phyloP scores from a whole-genome alignment of 2,329 filamentous ascomycete species.

The Ophiostoma montium region DNA sequence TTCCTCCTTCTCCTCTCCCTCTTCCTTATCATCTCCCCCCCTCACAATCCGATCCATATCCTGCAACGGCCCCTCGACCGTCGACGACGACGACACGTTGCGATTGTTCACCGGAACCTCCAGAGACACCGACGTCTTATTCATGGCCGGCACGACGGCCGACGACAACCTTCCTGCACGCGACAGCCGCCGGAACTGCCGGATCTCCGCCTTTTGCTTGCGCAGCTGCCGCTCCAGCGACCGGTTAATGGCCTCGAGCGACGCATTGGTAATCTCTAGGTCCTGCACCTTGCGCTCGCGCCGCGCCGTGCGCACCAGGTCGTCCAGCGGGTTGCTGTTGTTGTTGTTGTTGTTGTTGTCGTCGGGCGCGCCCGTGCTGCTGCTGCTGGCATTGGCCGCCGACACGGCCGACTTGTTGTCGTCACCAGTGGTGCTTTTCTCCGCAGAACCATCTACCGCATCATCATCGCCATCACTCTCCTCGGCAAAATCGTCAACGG shows the following conservation, averaged over 20 bases:
- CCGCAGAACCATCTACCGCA: too few relatives aligned
- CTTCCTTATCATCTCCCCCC: slow-evolving; percentile 28
- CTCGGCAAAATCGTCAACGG: slow-evolving; percentile 33
- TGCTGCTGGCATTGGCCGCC: slow-evolving; percentile 15
- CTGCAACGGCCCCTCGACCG: slow-evolving; percentile 25
- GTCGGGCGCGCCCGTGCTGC: slow-evolving; percentile 11
- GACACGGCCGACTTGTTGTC: background rate
- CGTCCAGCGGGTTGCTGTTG: slow-evolving; percentile 51
- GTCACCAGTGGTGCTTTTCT: background rate
- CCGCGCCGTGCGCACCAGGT: slow-evolving; percentile 74
- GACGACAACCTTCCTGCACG: slow-evolving; percentile 62
- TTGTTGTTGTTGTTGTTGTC: slow-evolving; percentile 30
- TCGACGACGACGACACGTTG: slow-evolving; percentile 30
- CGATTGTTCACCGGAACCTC: slow-evolving; percentile 20
- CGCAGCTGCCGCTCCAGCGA: slow-evolving; percentile 82
- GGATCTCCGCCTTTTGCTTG: slow-evolving; percentile 78
- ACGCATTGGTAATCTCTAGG: slow-evolving; percentile 91
- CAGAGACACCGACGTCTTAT: slow-evolving; percentile 11
- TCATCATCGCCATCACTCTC: slow-evolving; percentile 10
- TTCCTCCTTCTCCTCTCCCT: slow-evolving; percentile 21
- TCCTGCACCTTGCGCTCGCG: slow-evolving; percentile 91
- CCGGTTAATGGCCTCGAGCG: slow-evolving; percentile 85
- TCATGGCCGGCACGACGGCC: background rate
- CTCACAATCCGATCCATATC: slow-evolving; percentile 29
- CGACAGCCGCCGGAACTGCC: slow-evolving; percentile 74